Conservation (phyloP, 2,329 filamentous ascomycete genomes). For the Botrytis galanthina region DNA sequence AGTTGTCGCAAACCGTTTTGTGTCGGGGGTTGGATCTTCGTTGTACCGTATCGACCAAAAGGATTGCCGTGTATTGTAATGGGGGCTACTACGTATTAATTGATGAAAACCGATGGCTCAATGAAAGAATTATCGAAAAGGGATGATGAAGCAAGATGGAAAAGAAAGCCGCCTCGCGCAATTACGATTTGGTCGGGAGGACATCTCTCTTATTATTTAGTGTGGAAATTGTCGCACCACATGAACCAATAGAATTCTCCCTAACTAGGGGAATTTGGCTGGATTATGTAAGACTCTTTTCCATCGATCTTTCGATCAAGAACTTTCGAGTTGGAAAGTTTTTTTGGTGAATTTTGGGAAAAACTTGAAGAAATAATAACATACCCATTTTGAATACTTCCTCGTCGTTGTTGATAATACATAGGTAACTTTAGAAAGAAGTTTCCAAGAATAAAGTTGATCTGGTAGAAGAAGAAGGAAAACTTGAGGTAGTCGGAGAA, state of each 20-base stretch:
- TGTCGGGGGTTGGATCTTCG: not conserved
- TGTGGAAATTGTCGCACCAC: conserved; percentile 7
- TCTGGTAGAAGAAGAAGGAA: not conserved
- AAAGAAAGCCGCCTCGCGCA: conserved; percentile 9
- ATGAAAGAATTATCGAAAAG: conserved; percentile 20
- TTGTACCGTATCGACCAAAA: not conserved
- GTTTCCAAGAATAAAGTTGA: not conserved
- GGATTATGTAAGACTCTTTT: conserved; percentile 11
- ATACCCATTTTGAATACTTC: not conserved
- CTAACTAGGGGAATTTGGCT: not conserved
- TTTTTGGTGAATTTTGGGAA: not conserved
- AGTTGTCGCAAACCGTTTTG: conserved; percentile 6
- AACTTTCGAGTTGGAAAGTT: not conserved
- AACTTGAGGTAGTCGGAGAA: not conserved
- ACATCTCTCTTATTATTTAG: conserved; percentile 11
- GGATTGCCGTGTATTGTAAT: not conserved
- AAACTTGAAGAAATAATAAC: not conserved
- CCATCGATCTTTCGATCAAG: not conserved
- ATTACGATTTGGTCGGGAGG: not conserved
- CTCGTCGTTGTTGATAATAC: not conserved
- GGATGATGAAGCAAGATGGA: conserved; percentile 16
- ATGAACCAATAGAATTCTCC: not conserved
- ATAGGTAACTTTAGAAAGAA: not conserved
- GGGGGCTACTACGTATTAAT: not conserved
- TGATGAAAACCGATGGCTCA: conserved; percentile 8